Percentiles rank a stretch among this genome's conserved stretches.
These are phyloP conservation scores for Sesbania bispinosa DNA, from an alignment of 306 rosid genomes.

Conservation along the genomic window DNA sequence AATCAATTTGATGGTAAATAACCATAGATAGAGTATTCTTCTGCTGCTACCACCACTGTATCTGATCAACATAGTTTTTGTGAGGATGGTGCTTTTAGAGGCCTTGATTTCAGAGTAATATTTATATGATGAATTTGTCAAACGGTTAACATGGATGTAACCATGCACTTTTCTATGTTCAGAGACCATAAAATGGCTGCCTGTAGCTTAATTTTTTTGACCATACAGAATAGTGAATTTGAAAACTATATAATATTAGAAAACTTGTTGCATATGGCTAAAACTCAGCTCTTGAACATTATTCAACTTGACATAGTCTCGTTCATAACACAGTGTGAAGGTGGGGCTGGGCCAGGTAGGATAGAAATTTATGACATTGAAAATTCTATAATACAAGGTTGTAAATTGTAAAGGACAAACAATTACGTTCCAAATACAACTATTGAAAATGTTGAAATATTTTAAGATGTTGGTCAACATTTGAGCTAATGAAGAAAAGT, in stretches of 20 bases:
- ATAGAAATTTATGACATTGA: background rate
- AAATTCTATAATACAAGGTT: background rate
- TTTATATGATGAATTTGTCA: constrained; percentile 6
- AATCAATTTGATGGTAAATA: constrained; percentile 7
- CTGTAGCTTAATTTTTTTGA: background rate
- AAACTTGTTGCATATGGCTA: background rate
- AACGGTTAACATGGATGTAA: background rate
- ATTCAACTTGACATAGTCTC: background rate
- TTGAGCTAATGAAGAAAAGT: background rate
- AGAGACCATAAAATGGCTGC: background rate
- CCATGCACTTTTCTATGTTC: background rate
- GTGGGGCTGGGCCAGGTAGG: background rate
- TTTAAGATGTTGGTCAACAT: background rate
- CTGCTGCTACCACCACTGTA: background rate
- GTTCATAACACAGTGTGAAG: background rate
- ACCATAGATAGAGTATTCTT: constrained; percentile 24
- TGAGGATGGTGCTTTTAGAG: background rate
- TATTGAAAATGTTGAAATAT: background rate
- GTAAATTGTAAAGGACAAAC: background rate
- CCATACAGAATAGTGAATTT: background rate
- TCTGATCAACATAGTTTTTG: background rate
- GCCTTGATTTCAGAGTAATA: background rate
- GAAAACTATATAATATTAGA: background rate
- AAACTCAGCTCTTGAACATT: background rate
- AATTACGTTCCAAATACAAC: background rate